Evolutionary conservation across 2,329 filamentous ascomycete genomes (phyloP).

Genomic region (Fusarium sarcochroum): DNA sequence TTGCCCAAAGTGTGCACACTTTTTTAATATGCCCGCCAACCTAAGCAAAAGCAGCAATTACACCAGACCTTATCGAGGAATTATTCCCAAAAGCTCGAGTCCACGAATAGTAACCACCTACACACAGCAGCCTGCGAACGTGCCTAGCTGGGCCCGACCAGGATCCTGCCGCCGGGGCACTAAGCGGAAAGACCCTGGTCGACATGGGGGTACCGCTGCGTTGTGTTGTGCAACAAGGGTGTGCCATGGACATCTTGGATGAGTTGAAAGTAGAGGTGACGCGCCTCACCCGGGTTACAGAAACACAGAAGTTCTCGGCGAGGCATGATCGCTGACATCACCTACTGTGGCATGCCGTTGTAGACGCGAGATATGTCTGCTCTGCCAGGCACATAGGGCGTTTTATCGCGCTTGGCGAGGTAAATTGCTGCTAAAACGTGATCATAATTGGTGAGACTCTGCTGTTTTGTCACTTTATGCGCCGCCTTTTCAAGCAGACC

Average conservation of each 20-base stretch:
- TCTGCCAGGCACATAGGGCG: slow-evolving; percentile 1
- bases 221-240: slow-evolving; percentile 29
- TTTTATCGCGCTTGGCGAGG: slow-evolving; percentile 22
- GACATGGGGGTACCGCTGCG: slow-evolving; percentile 37
- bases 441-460: slow-evolving; percentile 30
- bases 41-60: slow-evolving; percentile 4
- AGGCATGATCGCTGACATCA: slow-evolving; percentile 47
- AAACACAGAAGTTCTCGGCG: slow-evolving; percentile 22
- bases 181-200: slow-evolving; percentile 39
- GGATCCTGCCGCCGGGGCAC: slow-evolving; percentile 32
- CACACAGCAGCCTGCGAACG: slow-evolving; percentile 20
- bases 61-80: slow-evolving; percentile 9
- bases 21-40: slow-evolving; percentile 8
- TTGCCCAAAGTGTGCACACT: not conserved
- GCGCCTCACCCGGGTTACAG: slow-evolving; percentile 34
- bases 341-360: slow-evolving; percentile 13
- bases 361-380: slow-evolving; percentile 13
- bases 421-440: slow-evolving; percentile 5
- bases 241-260: slow-evolving; percentile 11
- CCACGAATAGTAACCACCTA: slow-evolving; percentile 24
- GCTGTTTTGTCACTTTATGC: slow-evolving; percentile 21
- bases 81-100: slow-evolving; percentile 10
- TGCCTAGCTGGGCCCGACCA: slow-evolving; percentile 28
- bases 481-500: slow-evolving; percentile 20
- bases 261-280: slow-evolving; percentile 20